Base-by-base conservation (phyloP, 1,284 basidiomycete species). In the Boletellus deceptivus region DNA sequence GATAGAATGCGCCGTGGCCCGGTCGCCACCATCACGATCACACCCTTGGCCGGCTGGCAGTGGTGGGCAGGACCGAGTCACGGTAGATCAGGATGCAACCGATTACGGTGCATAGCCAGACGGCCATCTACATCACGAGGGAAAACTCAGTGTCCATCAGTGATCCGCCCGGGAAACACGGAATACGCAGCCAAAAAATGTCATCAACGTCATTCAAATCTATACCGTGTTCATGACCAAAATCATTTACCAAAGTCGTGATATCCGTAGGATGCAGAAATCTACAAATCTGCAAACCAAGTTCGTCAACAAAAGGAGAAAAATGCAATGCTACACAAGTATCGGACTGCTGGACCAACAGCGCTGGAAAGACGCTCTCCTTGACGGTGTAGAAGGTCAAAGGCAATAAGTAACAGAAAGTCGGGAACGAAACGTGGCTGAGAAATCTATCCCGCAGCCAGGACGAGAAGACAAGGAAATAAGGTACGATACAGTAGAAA, bases 321-420 rank as follows among this genome's bases (percentile, higher is more conserved):
- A 63, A 62, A 59, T 54, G 55, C 61, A 65, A 69, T 68, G 64
- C 64, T 67, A 67, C 64, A 70, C n/a, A n/a, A n/a, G n/a, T n/a
- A n/a, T n/a, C n/a, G n/a, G n/a, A 53, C 55, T 58, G 61, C 63
- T 62, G 55, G 57, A 62, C 67, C 67, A 59, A 63, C 59, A 66
- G 56, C 64, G 47, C 49, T 41, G 43, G 53, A 56, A 54, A 55
- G 33, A 54, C 48, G 57, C 66, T 56, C 68, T 61, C 64, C 64
- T 67, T 55, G 55, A 55, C 60, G 43, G 10, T 45, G 40, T 46
- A 36, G 55, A 66, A 59, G 52, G 55, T 63, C 57, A 65, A 66
- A 68, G 57, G 31, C 42, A 56, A 67, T 69, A 67, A 67, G 68
- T 67, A 53, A 63, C 63, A 66, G 35, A 43, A 65, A 67, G 62